Base-by-base conservation (phyloP, 192 early-diverging fungal genomes). In the Entomortierella lignicola region DNA sequence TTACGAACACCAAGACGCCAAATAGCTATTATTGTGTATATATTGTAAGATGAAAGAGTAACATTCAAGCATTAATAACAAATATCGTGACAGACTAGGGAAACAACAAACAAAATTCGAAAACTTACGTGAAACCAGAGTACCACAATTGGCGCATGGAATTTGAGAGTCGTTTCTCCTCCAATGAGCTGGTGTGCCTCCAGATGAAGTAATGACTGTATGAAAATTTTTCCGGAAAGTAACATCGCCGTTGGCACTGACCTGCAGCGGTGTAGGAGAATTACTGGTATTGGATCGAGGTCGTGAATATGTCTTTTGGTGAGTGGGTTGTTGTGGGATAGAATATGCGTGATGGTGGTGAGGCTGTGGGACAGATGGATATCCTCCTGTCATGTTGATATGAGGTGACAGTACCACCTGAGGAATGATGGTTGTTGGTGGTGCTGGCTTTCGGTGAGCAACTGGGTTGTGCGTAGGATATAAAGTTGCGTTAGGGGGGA, bases 211-310 rank as follows among this genome's bases (percentile, higher is more conserved):
- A 11, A 66, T 58, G 4, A 74, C 63, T 25, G 64, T 66, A 31
- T 74, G 72, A 60, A 74, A 66, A 42, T 77, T 77, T 62, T 77
- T 77, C 37, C 61, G 56, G 41, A 77, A 69, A 1, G 74, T 77
- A 21, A 77, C 52, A 23, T 77, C 66, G 27, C 74, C 74, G 39
- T 69, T 69, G 30, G 74, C 56, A 27, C 47, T 60, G 48, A 69
- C 54, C 48, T 52, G 60, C 32, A 77, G 48, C 0, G 74, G 60
- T 8, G 60, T 21, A 51, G 61, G 32, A 2, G 61, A 11, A 20
- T 47, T 47, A 47, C 15, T 20, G 20, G 44, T 47, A 47, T 47
- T 47, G 15, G 44, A 4, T 12, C 44, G 44, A 15, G 44, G 44
- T 20, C 44, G 44, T 20, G 44, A 47, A 15, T 47, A 47, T 11